Percentiles rank a stretch among this genome's conserved stretches.
Conservation (phyloP, 2,329 filamentous ascomycete species). For the Aureobasidium sp. region DNA sequence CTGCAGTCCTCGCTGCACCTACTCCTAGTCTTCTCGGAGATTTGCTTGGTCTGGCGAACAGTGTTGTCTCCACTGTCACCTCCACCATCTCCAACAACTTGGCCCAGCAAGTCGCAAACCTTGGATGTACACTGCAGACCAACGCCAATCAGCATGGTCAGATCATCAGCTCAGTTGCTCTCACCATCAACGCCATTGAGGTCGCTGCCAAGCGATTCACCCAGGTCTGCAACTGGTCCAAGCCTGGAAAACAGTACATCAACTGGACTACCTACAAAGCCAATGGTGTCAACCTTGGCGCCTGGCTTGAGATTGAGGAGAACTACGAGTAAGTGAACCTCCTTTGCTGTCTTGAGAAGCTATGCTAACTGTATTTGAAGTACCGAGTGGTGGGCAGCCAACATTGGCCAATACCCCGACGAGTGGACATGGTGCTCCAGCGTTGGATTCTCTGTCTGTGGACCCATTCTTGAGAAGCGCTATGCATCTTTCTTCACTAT, state of each 20-base stretch:
- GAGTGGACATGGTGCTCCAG: constrained; percentile 32
- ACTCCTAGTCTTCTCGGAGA: neutral
- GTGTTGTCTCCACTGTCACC: neutral
- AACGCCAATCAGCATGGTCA: constrained; percentile 15
- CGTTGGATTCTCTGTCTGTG: constrained; percentile 28
- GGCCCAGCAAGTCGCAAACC: constrained; percentile 2
- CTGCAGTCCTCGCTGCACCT: constrained; percentile 11
- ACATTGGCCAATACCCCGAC: constrained; percentile 23
- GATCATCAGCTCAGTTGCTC: neutral
- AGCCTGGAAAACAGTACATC: constrained; percentile 17
- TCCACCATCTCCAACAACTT: neutral
- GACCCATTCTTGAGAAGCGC: constrained; percentile 26
- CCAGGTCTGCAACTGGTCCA: constrained; percentile 20
- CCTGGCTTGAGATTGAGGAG: constrained; percentile 30
- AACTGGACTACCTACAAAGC: constrained; percentile 23
- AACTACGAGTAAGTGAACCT: neutral
- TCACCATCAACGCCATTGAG: constrained; percentile 13
- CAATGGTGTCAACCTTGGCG: constrained; percentile 27
- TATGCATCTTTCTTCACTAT: constrained; percentile 29
- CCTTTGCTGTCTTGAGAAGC: constrained; percentile 23
- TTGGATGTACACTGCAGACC: constrained; percentile 13
- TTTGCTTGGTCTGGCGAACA: neutral
- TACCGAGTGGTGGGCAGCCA: constrained; percentile 17
- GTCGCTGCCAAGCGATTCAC: constrained; percentile 23
- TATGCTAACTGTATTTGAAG: neutral